Evolutionary conservation across 129 eudicot species (phyloP).

Genomic region (Escallonia rubra): DNA sequence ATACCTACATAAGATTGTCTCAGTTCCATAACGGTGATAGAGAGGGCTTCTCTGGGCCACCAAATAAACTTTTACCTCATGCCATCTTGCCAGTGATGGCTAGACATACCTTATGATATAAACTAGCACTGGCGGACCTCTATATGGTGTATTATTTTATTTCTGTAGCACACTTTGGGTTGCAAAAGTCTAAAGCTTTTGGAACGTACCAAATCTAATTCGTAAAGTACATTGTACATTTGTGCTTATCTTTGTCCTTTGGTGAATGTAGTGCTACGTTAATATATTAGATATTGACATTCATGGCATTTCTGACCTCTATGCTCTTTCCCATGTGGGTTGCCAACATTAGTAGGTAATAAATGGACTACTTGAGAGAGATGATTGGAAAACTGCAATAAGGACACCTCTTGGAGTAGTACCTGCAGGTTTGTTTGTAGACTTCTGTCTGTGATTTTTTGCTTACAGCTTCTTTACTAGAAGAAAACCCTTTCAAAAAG

Average conservation of each 20-base stretch:
- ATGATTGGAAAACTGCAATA: slow-evolving; percentile 74
- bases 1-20: too few species aligned
- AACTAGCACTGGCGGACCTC: too few species aligned
- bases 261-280: neutral
- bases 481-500: too few species aligned
- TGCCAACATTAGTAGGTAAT: slow-evolving; percentile 73
- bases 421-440: slow-evolving; percentile 73
- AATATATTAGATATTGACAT: neutral
- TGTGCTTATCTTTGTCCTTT: neutral
- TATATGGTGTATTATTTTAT: too few species aligned
- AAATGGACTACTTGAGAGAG: slow-evolving; percentile 88
- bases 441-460: neutral
- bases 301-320: slow-evolving; percentile 9
- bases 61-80: too few species aligned
- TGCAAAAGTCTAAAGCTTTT: neutral
- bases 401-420: slow-evolving; percentile 82
- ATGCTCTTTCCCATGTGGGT: slow-evolving; percentile 24
- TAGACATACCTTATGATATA: too few species aligned
- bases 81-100: too few species aligned
- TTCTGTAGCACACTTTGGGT: neutral
- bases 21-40: too few species aligned
- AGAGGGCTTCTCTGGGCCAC: too few species aligned
- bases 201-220: neutral
- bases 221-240: neutral
- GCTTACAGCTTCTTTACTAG: neutral